Evolutionary conservation across 1,284 basidiomycete species (phyloP).

Genomic region (Cutaneotrichosporon curvatum): DNA sequence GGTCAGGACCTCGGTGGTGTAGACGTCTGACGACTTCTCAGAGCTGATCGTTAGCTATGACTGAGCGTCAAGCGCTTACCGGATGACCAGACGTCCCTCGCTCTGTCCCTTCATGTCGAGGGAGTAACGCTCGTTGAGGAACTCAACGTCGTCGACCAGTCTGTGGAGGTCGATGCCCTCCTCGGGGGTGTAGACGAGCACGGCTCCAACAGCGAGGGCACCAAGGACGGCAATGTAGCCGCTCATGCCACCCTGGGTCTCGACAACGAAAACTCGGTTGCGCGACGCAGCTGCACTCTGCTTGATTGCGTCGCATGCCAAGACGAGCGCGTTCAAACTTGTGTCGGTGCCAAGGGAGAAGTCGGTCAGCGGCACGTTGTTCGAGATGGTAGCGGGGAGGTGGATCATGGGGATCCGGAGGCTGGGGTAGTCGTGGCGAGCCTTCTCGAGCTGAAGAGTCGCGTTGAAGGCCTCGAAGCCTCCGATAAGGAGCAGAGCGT

Average conservation of each 20-base stretch:
- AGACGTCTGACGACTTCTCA: conserved; percentile 79
- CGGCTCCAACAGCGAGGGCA: conserved; percentile 85
- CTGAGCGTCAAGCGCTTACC: conserved; percentile 49
- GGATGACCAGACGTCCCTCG: conserved; percentile 86
- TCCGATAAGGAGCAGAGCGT: conserved; percentile 82
- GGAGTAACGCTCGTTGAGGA: conserved; percentile 76
- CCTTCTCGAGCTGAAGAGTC: conserved; percentile 69
- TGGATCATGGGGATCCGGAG: conserved; percentile 92
- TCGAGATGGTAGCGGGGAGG: conserved; percentile 90
- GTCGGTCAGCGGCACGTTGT: conserved; percentile 96
- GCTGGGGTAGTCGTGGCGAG: conserved; percentile 71
- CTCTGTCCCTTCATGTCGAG: conserved; percentile 82
- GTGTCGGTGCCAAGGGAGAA: conserved; percentile 93
- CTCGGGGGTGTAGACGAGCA: conserved; percentile 91
- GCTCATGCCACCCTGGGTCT: conserved; percentile 94
- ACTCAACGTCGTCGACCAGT: conserved; percentile 78
- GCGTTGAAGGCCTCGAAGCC: conserved; percentile 92
- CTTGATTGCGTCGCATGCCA: conserved; percentile 96
- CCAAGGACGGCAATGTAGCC: conserved; percentile 95
- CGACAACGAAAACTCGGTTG: conserved; percentile 94
- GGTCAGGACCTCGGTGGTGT: conserved; percentile 85
- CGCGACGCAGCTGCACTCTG: conserved; percentile 93
- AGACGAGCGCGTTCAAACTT: conserved; percentile 91
- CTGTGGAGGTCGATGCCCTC: conserved; percentile 74
- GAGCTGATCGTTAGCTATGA: conserved; percentile 52